A percentile compares a stretch with the other conserved stretches of the same genome.
Conservation (phyloP, 1,139 yeast genomes). For the Hemisphaericaspora subhashii region DNA sequence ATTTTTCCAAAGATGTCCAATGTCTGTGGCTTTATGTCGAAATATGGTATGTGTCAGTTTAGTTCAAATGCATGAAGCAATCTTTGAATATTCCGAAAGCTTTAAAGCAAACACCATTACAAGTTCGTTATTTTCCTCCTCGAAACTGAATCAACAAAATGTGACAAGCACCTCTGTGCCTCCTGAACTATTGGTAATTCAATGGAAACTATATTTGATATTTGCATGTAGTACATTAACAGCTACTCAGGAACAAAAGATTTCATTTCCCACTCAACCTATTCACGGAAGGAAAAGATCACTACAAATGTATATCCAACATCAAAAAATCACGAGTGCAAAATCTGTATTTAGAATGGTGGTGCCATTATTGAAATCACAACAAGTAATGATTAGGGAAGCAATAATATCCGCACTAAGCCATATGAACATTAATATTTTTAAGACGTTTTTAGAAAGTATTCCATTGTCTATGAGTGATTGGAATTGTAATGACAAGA, state of each 20-base stretch:
- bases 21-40: slow-evolving; percentile 91
- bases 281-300: slow-evolving; percentile 71
- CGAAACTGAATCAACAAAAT: slow-evolving; percentile 4
- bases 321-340: slow-evolving; percentile 91
- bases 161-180: slow-evolving; percentile 32
- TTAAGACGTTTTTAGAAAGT: slow-evolving; percentile 77
- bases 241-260: slow-evolving; percentile 80
- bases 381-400: slow-evolving; percentile 72
- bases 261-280: slow-evolving; percentile 59
- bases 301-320: slow-evolving; percentile 78
- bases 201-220: slow-evolving; percentile 84
- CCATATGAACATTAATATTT: slow-evolving; percentile 86
- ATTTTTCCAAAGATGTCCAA: slow-evolving; percentile 82
- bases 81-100: slow-evolving; percentile 62
- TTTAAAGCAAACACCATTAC: slow-evolving; percentile 38
- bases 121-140: slow-evolving; percentile 36
- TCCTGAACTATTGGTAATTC: slow-evolving; percentile 77
- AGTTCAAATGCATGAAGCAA: slow-evolving; percentile 84
- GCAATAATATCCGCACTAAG: slow-evolving; percentile 86
- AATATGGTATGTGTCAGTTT: slow-evolving; percentile 88
- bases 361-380: slow-evolving; percentile 72
- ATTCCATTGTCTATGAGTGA: slow-evolving; percentile 61
- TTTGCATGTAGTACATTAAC: slow-evolving; percentile 93
- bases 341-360: slow-evolving; percentile 87
- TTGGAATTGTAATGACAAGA: slow-evolving; percentile 45